Percentiles rank a stretch among this genome's conserved stretches.
Conservation (phyloP, 768 basidiomycete genomes). For the Tulasnella sp. region DNA sequence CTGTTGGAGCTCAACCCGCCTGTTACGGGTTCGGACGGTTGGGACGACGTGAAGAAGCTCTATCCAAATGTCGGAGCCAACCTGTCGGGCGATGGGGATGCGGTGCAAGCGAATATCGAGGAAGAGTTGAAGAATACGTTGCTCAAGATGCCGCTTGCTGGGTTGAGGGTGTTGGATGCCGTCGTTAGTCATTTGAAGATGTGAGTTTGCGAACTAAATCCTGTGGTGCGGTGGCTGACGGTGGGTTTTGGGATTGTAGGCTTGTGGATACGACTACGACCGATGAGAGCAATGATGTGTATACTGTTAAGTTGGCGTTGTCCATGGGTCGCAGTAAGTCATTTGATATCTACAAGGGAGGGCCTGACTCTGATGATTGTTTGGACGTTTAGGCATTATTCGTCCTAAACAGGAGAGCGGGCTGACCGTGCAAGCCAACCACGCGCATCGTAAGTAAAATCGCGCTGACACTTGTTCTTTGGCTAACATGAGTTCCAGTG, state of each 20-base stretch:
- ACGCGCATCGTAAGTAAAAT: slow-evolving; percentile 50
- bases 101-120: slow-evolving; percentile 49
- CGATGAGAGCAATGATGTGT: slow-evolving; percentile 59
- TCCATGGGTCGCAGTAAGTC: slow-evolving; percentile 74
- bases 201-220: slow-evolving; percentile 32
- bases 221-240: slow-evolving; percentile 1
- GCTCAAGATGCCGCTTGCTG: slow-evolving; percentile 60
- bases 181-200: slow-evolving; percentile 61
- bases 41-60: slow-evolving; percentile 81
- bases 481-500: slow-evolving; percentile 32
- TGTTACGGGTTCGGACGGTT: slow-evolving; percentile 71
- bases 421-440: slow-evolving; percentile 81
- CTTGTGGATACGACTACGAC: slow-evolving; percentile 52
- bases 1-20: slow-evolving; percentile 84
- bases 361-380: no score
- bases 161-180: slow-evolving; percentile 67
- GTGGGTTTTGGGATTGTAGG: slow-evolving; percentile 28
- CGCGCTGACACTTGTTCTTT: neutral
- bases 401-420: slow-evolving; percentile 73
- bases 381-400: slow-evolving; percentile 46
- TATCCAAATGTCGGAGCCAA: slow-evolving; percentile 57
- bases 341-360: neutral
- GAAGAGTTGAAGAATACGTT: slow-evolving; percentile 47
- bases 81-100: slow-evolving; percentile 40
- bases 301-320: slow-evolving; percentile 74